phyloP scores from a whole-genome alignment of 805 yeast species.

The Barnettozyma wickerhamii region DNA sequence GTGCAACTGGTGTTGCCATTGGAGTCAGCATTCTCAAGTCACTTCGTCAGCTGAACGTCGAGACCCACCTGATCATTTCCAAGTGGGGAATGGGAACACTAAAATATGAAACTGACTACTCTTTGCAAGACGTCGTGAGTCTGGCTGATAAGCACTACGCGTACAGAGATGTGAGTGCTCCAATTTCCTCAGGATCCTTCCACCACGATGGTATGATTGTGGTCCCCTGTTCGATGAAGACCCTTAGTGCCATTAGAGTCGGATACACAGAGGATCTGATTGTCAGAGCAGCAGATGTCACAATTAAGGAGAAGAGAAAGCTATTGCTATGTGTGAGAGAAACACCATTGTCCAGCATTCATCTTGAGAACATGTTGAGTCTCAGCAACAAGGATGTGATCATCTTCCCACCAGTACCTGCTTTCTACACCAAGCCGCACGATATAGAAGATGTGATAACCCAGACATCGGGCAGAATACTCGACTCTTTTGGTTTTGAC shows the following conservation, averaged over 20 bases:
- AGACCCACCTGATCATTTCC: slow-evolving; percentile 26
- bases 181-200: slow-evolving; percentile 27
- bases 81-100: slow-evolving; percentile 29
- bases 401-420: slow-evolving; percentile 28
- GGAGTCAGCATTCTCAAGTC: slow-evolving; percentile 24
- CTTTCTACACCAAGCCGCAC: slow-evolving; percentile 26
- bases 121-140: slow-evolving; percentile 15
- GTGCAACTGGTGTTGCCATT: slow-evolving; percentile 26
- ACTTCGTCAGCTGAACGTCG: slow-evolving; percentile 16
- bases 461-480: slow-evolving; percentile 25
- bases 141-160: slow-evolving; percentile 21
- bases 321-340: slow-evolving; percentile 25
- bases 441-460: slow-evolving; percentile 24
- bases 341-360: slow-evolving; percentile 28
- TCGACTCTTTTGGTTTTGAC: slow-evolving; percentile 26
- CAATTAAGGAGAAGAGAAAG: slow-evolving; percentile 25
- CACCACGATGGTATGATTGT: slow-evolving; percentile 30
- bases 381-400: slow-evolving; percentile 21
- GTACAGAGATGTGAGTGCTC: slow-evolving; percentile 25
- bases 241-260: slow-evolving; percentile 26
- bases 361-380: slow-evolving; percentile 26
- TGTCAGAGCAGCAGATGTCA: slow-evolving; percentile 28
- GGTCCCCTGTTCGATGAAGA: slow-evolving; percentile 29
- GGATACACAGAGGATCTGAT: slow-evolving; percentile 28
- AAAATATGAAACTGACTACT: slow-evolving; percentile 27